These are phyloP conservation scores for Eragrostis curvula DNA, from an alignment of 176 grass and related monocot species.

Conservation along the genomic window DNA sequence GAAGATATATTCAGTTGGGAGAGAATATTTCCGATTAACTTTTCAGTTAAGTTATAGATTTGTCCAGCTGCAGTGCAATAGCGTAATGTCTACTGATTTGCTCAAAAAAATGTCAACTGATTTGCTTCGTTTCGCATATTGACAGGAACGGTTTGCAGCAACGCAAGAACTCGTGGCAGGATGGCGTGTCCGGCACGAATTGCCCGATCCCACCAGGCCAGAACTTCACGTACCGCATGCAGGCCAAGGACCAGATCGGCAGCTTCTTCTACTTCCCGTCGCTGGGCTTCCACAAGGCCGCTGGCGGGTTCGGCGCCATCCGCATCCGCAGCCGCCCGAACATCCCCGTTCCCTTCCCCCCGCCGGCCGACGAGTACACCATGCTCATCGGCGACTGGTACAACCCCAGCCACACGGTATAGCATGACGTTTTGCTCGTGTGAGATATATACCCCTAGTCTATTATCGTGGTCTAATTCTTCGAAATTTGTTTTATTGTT, in stretches of 20 bases:
- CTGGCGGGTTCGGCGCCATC: constrained; percentile 73
- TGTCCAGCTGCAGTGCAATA: neutral
- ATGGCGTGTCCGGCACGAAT: constrained; percentile 81
- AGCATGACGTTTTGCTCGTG: neutral
- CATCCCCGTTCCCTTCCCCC: constrained; percentile 66
- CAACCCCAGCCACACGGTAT: constrained; percentile 59
- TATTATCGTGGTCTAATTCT: neutral
- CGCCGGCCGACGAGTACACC: constrained; percentile 63
- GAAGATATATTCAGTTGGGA: neutral
- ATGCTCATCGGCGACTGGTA: constrained; percentile 87
- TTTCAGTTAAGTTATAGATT: neutral
- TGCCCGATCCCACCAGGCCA: constrained; percentile 69
- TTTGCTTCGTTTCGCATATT: neutral
- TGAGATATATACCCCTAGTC: neutral
- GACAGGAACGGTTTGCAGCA: constrained; percentile 81
- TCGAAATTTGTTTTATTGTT: too few relatives aligned
- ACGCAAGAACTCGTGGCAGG: constrained; percentile 84
- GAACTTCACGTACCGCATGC: constrained; percentile 76
- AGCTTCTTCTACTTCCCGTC: constrained; percentile 81
- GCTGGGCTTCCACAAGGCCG: constrained; percentile 79
- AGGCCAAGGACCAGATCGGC: constrained; percentile 79
- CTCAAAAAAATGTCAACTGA: neutral
- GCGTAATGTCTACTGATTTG: neutral
- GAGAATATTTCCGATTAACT: neutral
- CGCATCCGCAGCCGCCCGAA: constrained; percentile 54